Base-by-base conservation (phyloP, 805 yeast species). In the Sungouiella thailandica region DNA sequence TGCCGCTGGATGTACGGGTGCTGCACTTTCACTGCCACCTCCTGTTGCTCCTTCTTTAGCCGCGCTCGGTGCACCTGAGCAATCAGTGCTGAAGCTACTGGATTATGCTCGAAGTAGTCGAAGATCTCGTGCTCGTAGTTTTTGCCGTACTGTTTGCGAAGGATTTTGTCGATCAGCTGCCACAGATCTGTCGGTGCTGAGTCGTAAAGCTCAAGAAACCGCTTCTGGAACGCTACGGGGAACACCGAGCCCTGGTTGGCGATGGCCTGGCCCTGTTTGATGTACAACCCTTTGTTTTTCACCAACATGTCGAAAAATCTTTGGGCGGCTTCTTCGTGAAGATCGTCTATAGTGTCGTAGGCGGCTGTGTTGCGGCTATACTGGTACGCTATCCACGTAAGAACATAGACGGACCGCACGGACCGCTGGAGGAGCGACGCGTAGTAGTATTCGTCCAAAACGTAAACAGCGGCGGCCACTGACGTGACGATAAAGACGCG, bases 241-340 rank as follows among this genome's bases (percentile, higher is more conserved):
- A 83, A 74, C 47, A 80, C 64, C 17, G 70, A 58, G 1, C 86
- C 78, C 52, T 84, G 93, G 49, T 83, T 76, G 2, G 93, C 90
- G 29, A 83, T 69, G 32, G 84, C 80, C 64, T 83, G 93, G 16
- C 93, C 94, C 45, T 81, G 56, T 53, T 83, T 83, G 53, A 84
- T 78, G 50, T 81, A 84, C 13, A 84, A 63, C 2, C 71, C 71
- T 42, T 60, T 64, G 40, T 65, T 64, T 7, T 39, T 34, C 40
- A 49, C 46, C 17, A 65, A 35, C 46, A 64, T 41, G 22, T 55
- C 35, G 12, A 60, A 44, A 11, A 64, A 43, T 25, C 37, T 37
- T 29, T 58, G 69, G 4, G 90, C 75, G 23, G 75, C 72, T 17
- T 74, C 55, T 37, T 74, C 77, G 44, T 83, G 93, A 7, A 83